phyloP scores from a whole-genome alignment of 2,329 filamentous ascomycete genomes.

The Byssothecium circinans region DNA sequence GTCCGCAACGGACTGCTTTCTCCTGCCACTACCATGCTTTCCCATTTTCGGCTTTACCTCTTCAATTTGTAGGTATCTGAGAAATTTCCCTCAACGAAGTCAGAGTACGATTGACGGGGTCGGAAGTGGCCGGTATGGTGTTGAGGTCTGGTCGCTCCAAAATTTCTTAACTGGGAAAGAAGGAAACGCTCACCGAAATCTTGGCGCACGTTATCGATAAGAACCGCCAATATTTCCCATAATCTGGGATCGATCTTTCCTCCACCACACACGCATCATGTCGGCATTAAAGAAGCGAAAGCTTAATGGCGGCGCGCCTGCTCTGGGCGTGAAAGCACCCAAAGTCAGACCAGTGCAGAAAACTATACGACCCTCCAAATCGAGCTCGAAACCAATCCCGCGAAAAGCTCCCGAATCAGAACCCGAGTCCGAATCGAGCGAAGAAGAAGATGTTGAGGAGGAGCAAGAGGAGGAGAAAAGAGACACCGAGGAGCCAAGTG shows the following conservation, averaged over 20 bases:
- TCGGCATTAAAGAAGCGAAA: conserved; percentile 49
- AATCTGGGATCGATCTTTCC: background rate
- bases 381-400: conserved; percentile 15
- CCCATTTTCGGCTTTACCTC: conserved; percentile 22
- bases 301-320: conserved; percentile 28
- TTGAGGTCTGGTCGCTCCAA: conserved; percentile 6
- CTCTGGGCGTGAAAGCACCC: conserved; percentile 5
- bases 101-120: background rate
- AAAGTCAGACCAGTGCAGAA: conserved; percentile 20
- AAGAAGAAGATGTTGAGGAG: conserved; percentile 18
- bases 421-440: conserved; percentile 28
- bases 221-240: conserved; percentile 6
- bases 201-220: conserved; percentile 28
- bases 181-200: conserved; percentile 22
- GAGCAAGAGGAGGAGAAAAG: conserved; percentile 7
- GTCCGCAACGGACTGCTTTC: conserved; percentile 39
- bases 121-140: background rate
- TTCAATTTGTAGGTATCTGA: background rate
- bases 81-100: background rate
- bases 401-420: conserved; percentile 18
- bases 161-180: conserved; percentile 6
- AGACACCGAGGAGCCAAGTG: conserved; percentile 9
- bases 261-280: conserved; percentile 32
- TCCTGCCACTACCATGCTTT: conserved; percentile 32
- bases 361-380: conserved; percentile 1